Evolutionary conservation across 2,329 filamentous ascomycete species (phyloP).

Genomic region (Trichoderma sp.): DNA sequence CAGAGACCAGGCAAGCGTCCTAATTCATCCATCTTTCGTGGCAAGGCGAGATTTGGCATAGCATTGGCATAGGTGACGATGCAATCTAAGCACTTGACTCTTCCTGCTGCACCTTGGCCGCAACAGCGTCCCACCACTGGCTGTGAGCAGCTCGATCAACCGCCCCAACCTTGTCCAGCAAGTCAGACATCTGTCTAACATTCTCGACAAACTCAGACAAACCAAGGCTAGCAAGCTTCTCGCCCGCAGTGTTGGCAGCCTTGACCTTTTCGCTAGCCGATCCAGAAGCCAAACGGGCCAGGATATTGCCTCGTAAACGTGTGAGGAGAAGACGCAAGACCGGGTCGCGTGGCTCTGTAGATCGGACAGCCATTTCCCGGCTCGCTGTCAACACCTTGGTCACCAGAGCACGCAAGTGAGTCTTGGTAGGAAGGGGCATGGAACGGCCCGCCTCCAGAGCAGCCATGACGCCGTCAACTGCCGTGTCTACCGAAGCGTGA

Average conservation of each 20-base stretch:
- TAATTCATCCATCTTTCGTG: no score
- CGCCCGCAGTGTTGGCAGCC: constrained; percentile 67
- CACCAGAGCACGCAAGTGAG: constrained; percentile 59
- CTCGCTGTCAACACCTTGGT: constrained; percentile 57
- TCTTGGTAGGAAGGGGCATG: constrained; percentile 65
- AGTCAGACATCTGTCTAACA: constrained; percentile 69
- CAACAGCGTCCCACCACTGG: constrained; percentile 69
- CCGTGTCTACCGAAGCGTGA: constrained; percentile 52
- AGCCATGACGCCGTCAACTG: constrained; percentile 62
- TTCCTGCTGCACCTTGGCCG: constrained; percentile 55
- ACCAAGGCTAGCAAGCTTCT: constrained; percentile 68
- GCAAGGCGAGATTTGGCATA: not conserved
- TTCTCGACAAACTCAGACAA: constrained; percentile 72
- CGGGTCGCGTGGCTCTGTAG: constrained; percentile 53
- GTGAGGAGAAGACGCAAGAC: constrained; percentile 68
- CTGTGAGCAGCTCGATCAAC: constrained; percentile 71
- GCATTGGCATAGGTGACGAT: not conserved
- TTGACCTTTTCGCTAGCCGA: constrained; percentile 71
- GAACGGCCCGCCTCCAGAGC: constrained; percentile 62
- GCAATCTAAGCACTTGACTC: constrained; percentile 33
- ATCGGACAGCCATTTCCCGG: constrained; percentile 46
- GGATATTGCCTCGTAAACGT: constrained; percentile 66
- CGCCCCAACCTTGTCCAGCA: constrained; percentile 63
- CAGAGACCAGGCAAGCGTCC: not conserved
- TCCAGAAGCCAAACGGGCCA: constrained; percentile 63